phyloP scores from a whole-genome alignment of 345 rosid species.

The Arabis hirsuta region DNA sequence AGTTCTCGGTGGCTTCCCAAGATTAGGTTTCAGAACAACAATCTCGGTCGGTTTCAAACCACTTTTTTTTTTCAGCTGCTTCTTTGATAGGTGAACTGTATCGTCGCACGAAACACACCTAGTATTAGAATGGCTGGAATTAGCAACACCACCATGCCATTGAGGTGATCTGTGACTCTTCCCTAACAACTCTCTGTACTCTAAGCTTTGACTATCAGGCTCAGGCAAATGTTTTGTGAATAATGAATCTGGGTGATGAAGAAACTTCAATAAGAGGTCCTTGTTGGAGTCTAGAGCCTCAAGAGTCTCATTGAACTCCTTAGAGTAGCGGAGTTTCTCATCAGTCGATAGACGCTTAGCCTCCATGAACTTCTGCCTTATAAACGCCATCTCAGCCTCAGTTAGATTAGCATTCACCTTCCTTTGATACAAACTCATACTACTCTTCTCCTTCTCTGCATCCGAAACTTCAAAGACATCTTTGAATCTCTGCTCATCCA shows the following conservation, averaged over 20 bases:
- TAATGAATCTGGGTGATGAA: constrained; percentile 79
- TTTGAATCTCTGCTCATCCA: constrained; percentile 76
- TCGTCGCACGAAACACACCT: constrained; percentile 36
- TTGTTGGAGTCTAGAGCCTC: constrained; percentile 74
- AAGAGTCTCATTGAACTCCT: constrained; percentile 65
- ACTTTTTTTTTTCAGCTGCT: constrained; percentile 47
- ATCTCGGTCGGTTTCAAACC: constrained; percentile 65
- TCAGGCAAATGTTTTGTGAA: constrained; percentile 69
- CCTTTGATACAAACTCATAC: constrained; percentile 31
- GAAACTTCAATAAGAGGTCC: constrained; percentile 67
- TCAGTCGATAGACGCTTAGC: constrained; percentile 71
- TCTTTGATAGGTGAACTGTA: constrained; percentile 41
- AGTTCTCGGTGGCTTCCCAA: constrained; percentile 54
- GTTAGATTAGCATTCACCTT: constrained; percentile 44
- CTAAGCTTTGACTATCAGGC: constrained; percentile 51
- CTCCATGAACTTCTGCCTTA: constrained; percentile 64
- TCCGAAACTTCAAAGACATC: constrained; percentile 89
- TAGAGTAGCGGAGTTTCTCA: constrained; percentile 62
- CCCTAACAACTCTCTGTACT: constrained; percentile 45
- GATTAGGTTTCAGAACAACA: constrained; percentile 82
- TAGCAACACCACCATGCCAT: constrained; percentile 41
- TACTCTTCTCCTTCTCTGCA: constrained; percentile 47
- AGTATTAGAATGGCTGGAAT: constrained; percentile 39
- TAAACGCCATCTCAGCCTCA: constrained; percentile 66
- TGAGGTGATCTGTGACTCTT: constrained; percentile 39